Evolutionary conservation across 2,329 filamentous ascomycete species (phyloP), one percentile per base, ranked within the genome.

Genomic region (Aspergillus novofumigatus): DNA sequence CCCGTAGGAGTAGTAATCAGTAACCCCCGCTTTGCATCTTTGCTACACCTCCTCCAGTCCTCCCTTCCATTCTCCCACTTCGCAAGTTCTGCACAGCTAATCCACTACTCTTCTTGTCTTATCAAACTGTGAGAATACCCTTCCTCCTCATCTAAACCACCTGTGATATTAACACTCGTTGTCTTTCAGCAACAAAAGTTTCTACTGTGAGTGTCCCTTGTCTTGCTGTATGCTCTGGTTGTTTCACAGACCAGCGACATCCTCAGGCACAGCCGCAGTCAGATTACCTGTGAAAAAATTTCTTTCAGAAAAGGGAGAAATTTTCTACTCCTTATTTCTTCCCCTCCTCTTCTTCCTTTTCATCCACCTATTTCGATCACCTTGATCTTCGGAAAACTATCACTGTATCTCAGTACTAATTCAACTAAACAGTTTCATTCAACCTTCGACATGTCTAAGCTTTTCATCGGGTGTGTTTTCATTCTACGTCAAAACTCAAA

Each of bases 401-500:
- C 29, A n/a, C 29, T 20, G 6, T 20, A 1, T 51, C n/a, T 35
- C n/a, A 21, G 11, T 26, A 20, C 44, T 47, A 47, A 47, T 47
- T 20, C 44, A 21, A 11, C 44, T 45, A 11, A 47, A 23, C 14
- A 25, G 21, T 23, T 47, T 14, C 21, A 26, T 47, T 23, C 44
- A 47, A 47, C 44, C 49, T 23, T 62, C 75, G 80, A 69, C 62
- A 96, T 96, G 92, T 88, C 92, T 59, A 97, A 97, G 78, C 85
- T 97, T 69, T 97, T 97, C 75, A 91, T 96, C 76, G 92, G 92
- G 92, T 96, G 83, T 80, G 88, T 69, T 51, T 52, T 21, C 41
- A 28, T 72, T 58, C 51, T 54, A 52, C 32, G 7, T 60, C 54
- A 59, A 35, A 23, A 45, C 5, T 29, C 50, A 38, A 49, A 52